Evolutionary conservation across 176 grass and related monocot genomes (phyloP).

Genomic region (Cenchrus purpureus): DNA sequence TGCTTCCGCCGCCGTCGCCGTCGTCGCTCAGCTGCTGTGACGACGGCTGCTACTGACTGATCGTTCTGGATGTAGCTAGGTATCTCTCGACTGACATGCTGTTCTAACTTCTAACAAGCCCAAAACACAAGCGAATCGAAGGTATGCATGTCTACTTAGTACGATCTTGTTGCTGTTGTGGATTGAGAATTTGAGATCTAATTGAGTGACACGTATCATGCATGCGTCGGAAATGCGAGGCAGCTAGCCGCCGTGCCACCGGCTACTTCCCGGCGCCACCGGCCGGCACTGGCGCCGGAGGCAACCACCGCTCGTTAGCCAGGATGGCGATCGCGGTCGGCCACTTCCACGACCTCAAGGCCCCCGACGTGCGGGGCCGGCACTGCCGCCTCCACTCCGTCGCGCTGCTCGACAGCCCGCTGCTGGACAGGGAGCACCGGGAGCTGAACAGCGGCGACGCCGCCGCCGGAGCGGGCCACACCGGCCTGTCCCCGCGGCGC

Average conservation of each 20-base stretch:
- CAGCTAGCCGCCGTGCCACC: conserved; percentile 28
- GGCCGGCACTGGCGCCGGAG: conserved; percentile 22
- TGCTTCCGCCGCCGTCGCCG: background rate
- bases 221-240: background rate
- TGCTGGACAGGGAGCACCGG: conserved; percentile 35
- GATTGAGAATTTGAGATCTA: background rate
- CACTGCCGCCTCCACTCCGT: conserved; percentile 76
- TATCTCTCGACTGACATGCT: conserved; percentile 34
- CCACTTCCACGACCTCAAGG: conserved; percentile 58
- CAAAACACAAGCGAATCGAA: background rate
- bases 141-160: background rate
- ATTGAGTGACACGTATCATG: background rate
- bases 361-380: conserved; percentile 42
- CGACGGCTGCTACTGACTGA: conserved; percentile 15
- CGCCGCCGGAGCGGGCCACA: conserved; percentile 10
- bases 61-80: conserved; percentile 47
- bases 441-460: conserved; percentile 31
- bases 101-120: conserved; percentile 36
- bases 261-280: conserved; percentile 6
- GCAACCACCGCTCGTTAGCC: background rate
- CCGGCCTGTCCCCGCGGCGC: conserved; percentile 50
- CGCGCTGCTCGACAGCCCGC: conserved; percentile 42
- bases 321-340: conserved; percentile 66
- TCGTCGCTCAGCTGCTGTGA: conserved; percentile 1
- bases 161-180: background rate